Base-by-base conservation (phyloP, 768 basidiomycete species). In the Mycena filopes region DNA sequence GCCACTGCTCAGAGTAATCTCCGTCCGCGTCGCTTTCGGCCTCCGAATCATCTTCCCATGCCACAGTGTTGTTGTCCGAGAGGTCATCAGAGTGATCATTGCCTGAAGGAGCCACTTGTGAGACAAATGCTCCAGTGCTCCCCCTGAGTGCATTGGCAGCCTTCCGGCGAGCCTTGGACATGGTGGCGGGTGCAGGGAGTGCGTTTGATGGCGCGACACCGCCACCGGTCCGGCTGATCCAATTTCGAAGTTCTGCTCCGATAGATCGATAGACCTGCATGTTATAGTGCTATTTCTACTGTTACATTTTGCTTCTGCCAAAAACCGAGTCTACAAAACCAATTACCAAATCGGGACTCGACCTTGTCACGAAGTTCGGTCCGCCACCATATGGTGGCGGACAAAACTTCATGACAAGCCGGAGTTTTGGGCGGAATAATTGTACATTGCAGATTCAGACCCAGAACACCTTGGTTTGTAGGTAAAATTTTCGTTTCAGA, bases 281-380 rank as follows among this genome's bases (percentile, higher is more conserved):
- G 16, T 12, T 21, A 25, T 41, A 10, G 2, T 40, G 40, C 4
- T 11, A 11, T 38, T n/a, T n/a, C n/a, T n/a, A n/a, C n/a, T n/a
- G n/a, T n/a, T n/a, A n/a, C n/a, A n/a, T n/a, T n/a, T n/a, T n/a
- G n/a, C n/a, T n/a, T n/a, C n/a, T n/a, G n/a, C n/a, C n/a, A n/a
- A n/a, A n/a, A n/a, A n/a, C n/a, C n/a, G n/a, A n/a, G n/a, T n/a
- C n/a, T n/a, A n/a, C n/a, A n/a, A n/a, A n/a, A n/a, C n/a, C 26
- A 18, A 56, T 56, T 56, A 18, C 55, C 55, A 45, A 43, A 43
- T 56, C 31, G 55, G 42, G 55, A 43, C 40, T 56, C 15, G 12
- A 20, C 43, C 7, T 42, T 43, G 54, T 55, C 54, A 55, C 54
- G 31, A 55, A 55, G 54, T 41, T 9, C 26, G 28, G 36, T 21